Percentiles rank a stretch among this genome's conserved stretches.
Evolutionary conservation across 257 asterid genomes (phyloP).

Genomic region (Solanum habrochaites): DNA sequence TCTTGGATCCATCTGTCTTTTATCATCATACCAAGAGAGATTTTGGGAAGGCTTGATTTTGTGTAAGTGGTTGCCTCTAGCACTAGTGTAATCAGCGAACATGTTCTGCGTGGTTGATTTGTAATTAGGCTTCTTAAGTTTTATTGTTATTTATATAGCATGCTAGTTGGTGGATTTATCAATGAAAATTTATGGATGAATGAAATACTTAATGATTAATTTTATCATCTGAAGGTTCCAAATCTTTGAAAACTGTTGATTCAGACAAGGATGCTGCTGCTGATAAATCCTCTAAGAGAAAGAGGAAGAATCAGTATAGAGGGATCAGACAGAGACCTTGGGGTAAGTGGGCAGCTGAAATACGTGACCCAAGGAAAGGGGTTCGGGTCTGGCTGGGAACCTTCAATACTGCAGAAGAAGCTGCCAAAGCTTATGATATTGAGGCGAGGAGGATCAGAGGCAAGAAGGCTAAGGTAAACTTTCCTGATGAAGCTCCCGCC

Average conservation of each 20-base stretch:
- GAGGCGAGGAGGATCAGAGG: constrained; percentile 95
- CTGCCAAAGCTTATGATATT: constrained; percentile 91
- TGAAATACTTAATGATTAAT: neutral
- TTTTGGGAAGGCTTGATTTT: neutral
- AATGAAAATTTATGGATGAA: neutral
- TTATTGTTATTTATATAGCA: neutral
- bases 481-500: constrained; percentile 50
- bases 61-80: neutral
- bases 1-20: neutral
- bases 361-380: constrained; percentile 95
- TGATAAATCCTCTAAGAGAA: constrained; percentile 61
- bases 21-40: neutral
- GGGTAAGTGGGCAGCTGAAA: constrained; percentile 99
- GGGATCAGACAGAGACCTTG: constrained; percentile 98
- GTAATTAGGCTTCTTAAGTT: neutral
- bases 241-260: constrained; percentile 9
- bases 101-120: neutral
- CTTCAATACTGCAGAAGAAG: constrained; percentile 95
- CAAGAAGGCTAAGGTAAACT: constrained; percentile 85
- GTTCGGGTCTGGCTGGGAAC: constrained; percentile 99
- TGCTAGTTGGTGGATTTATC: neutral
- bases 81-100: neutral
- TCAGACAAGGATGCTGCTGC: constrained; percentile 51
- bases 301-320: constrained; percentile 92
- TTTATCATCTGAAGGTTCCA: constrained; percentile 22